phyloP scores from a whole-genome alignment of 2,329 filamentous ascomycete genomes.

The Penicillium sp. region DNA sequence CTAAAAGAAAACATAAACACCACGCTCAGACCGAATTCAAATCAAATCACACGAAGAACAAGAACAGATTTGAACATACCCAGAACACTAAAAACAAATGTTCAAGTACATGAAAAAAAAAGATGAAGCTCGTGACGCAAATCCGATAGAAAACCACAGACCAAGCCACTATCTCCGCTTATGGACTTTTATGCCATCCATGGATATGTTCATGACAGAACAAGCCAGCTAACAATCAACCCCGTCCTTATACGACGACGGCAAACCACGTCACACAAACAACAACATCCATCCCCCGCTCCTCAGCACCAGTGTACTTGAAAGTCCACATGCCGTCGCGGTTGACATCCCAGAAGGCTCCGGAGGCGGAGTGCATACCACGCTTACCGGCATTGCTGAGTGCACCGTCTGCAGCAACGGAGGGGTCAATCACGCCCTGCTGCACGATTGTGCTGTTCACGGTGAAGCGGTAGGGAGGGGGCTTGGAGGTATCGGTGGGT shows the following conservation, averaged over 20 bases:
- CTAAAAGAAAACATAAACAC: conserved; percentile 8
- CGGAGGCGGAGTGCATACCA: conserved; percentile 59
- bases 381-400: conserved; percentile 71
- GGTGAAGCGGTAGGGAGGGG: conserved; percentile 82
- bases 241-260: conserved; percentile 30
- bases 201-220: not conserved
- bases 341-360: conserved; percentile 53
- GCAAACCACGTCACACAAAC: conserved; percentile 51
- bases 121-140: not conserved
- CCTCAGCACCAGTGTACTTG: conserved; percentile 50
- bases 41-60: conserved; percentile 3
- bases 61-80: not conserved
- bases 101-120: conserved; percentile 1
- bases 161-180: not conserved
- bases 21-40: conserved; percentile 1
- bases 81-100: conserved; percentile 1
- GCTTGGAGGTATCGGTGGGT: conserved; percentile 34
- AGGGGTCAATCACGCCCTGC: conserved; percentile 62
- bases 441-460: conserved; percentile 99
- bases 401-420: conserved; percentile 57
- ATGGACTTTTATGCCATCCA: not conserved
- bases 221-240: not conserved
- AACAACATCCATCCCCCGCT: conserved; percentile 50
- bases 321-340: conserved; percentile 56
- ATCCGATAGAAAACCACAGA: not conserved